A percentile compares a stretch with the other conserved stretches of the same genome.
These are phyloP conservation scores for Periconia digitata DNA, from an alignment of 2,329 filamentous ascomycete genomes.

Conservation along the genomic window DNA sequence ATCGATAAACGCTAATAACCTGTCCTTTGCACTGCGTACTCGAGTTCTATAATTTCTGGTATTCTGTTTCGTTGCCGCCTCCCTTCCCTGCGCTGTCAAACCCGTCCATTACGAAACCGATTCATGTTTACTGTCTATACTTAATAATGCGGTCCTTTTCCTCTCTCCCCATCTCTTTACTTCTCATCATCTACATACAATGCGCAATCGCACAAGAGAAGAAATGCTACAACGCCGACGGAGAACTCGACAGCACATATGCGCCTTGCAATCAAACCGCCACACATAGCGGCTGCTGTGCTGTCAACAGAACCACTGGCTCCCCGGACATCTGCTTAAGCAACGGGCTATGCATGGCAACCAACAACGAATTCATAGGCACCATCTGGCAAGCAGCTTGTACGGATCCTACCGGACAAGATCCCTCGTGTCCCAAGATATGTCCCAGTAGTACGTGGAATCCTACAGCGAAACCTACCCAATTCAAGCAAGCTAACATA, in stretches of 20 bases:
- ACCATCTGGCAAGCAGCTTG: conserved; percentile 39
- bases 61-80: too few relatives aligned
- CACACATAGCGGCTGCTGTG: conserved; percentile 38
- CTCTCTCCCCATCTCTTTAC: conserved; percentile 14
- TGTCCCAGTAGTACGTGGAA: conserved; percentile 32
- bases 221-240: conserved; percentile 35
- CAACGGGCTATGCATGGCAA: conserved; percentile 39
- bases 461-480: background rate
- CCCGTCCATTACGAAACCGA: background rate
- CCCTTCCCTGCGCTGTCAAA: too few relatives aligned
- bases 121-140: background rate
- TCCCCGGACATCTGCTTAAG: conserved; percentile 33
- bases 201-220: conserved; percentile 18
- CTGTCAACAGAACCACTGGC: conserved; percentile 23
- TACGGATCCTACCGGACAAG: conserved; percentile 35
- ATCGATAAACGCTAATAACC: background rate
- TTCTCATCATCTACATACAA: conserved; percentile 16
- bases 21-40: too few relatives aligned
- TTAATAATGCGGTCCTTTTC: conserved; percentile 3
- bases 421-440: conserved; percentile 29
- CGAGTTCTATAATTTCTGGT: too few relatives aligned
- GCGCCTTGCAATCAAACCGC: conserved; percentile 32
- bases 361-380: conserved; percentile 27
- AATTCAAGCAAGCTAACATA: too few relatives aligned
- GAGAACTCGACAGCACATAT: conserved; percentile 30